Conservation (phyloP, 495 filamentous ascomycete genomes). For the Massariosphaeria phaeospora region DNA sequence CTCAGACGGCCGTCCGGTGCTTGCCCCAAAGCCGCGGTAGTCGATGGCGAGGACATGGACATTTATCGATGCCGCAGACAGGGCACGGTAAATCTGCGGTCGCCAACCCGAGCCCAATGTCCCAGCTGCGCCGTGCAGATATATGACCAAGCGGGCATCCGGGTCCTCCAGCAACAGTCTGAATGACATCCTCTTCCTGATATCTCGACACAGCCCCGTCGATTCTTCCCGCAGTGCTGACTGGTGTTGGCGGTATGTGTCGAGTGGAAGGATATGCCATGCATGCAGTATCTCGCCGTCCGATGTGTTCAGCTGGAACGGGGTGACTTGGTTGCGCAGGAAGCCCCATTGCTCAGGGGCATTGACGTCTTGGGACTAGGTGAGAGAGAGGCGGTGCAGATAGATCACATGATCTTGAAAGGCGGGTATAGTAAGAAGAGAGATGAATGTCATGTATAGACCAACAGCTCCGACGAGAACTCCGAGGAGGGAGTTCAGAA, state of each 20-base stretch:
- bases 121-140: conserved; percentile 55
- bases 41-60: conserved; percentile 55
- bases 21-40: conserved; percentile 35
- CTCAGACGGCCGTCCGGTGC: conserved; percentile 32
- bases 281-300: conserved; percentile 40
- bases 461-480: conserved; percentile 1
- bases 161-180: conserved; percentile 58
- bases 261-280: conserved; percentile 41
- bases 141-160: conserved; percentile 54
- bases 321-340: conserved; percentile 48
- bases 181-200: conserved; percentile 54
- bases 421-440: conserved; percentile 43
- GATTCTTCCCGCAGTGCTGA: conserved; percentile 47
- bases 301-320: conserved; percentile 36
- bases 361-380: conserved; percentile 49
- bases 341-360: conserved; percentile 49
- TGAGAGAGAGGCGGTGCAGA: conserved; percentile 46
- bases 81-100: conserved; percentile 56
- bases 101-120: conserved; percentile 60
- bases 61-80: conserved; percentile 52
- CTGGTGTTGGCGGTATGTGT: conserved; percentile 50
- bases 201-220: conserved; percentile 49
- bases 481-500: conserved; percentile 37
- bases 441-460: conserved; percentile 16
- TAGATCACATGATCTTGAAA: conserved; percentile 50